Evolutionary conservation across 768 basidiomycete genomes (phyloP), one percentile per base, ranked within the genome.

Genomic region (Tricholoma saponaceum): DNA sequence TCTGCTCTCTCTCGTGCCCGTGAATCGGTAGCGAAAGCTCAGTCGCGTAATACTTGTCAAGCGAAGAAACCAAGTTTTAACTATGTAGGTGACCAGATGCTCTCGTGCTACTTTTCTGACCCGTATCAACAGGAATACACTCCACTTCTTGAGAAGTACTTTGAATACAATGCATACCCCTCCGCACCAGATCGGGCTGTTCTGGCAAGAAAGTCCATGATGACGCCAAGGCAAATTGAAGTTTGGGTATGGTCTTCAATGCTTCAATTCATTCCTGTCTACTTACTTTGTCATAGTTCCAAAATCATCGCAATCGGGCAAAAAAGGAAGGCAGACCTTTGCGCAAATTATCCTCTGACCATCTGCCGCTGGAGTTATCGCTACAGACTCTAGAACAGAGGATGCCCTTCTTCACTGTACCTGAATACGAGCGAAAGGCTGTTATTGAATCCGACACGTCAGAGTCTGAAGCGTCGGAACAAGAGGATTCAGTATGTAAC

Each of bases 181-280:
- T 75, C 76, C 0, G 66, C 67, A 0, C 65, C 68, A 0, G 82
- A 84, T 52, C 75, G 76, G 0, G 51, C 37, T 0, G 52, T 69
- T 0, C 66, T 84, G 0, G 83, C 83, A 0, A 56, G 67, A 18
- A 78, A 78, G 50, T 73, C 78, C 0, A 61, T 64, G 30, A 83
- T 83, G 81, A 64, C 74, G 0, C 64, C 63, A 0, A 60, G 76
- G 0, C 82, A 84, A 57, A 81, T 84, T 5, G 78, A 81, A 62
- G 78, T 83, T 52, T 84, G 83, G 83, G 82, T 83, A 58, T 0
- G 73, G 44, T 14, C n/a, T n/a, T n/a, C 28, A 28, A 28, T 28
- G 8, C 28, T 28, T 28, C 28, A 3, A 4, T 8, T 8, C 3
- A 8, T 28, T 28, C 4, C 28, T 8, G 3, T 28, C 8, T 25